A percentile compares a stretch with the other conserved stretches of the same genome.
Conservation (phyloP, 2,329 filamentous ascomycete genomes). For the Chalara sp. region DNA sequence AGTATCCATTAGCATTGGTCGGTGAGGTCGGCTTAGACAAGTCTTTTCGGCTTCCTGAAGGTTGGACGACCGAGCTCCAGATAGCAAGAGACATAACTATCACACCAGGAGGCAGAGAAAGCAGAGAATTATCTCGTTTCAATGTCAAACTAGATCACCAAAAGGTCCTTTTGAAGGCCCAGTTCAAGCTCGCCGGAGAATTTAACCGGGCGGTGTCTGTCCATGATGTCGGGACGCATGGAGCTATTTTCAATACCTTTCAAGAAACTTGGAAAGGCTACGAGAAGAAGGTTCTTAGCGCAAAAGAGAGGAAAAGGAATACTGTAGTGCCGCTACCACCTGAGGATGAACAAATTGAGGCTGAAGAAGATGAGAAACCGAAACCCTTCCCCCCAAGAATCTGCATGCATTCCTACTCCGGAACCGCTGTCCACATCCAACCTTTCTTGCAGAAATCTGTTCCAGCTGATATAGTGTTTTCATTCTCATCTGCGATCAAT, state of each 20-base stretch:
- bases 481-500: conserved; percentile 82
- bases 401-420: conserved; percentile 92
- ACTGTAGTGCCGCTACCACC: conserved; percentile 26
- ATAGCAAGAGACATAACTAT: conserved; percentile 39
- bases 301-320: conserved; percentile 47
- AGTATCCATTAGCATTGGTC: conserved; percentile 58
- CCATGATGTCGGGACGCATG: conserved; percentile 55
- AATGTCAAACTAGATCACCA: conserved; percentile 66
- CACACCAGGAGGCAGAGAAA: conserved; percentile 66
- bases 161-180: conserved; percentile 54
- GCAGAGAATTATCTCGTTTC: conserved; percentile 59
- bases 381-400: conserved; percentile 78
- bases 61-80: conserved; percentile 38
- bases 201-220: conserved; percentile 70
- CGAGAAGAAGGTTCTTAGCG: conserved; percentile 55
- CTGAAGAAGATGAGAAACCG: conserved; percentile 26
- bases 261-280: conserved; percentile 63
- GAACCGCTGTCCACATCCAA: conserved; percentile 63
- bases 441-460: conserved; percentile 71
- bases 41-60: conserved; percentile 64
- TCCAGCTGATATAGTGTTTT: conserved; percentile 76
- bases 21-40: conserved; percentile 77
- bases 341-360: conserved; percentile 13
- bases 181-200: conserved; percentile 65
- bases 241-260: conserved; percentile 57